These are phyloP conservation scores for Pinus albicaulis DNA, from an alignment of 75 land plant species.

Conservation along the genomic window DNA sequence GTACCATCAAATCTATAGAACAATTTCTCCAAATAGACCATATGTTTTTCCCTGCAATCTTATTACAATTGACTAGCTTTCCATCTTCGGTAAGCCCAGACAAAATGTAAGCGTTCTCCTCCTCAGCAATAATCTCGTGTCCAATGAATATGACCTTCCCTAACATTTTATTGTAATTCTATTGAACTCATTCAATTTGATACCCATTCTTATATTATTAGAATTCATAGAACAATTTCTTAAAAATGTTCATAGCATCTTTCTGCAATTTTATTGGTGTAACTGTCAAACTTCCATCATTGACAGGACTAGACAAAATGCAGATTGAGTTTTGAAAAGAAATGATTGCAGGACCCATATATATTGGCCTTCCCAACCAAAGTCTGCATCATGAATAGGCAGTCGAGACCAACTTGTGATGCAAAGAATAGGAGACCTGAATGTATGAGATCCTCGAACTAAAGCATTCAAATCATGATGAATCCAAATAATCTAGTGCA, in stretches of 20 bases:
- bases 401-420: conserved; percentile 62
- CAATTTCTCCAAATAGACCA: no score
- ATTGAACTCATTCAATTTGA: no score
- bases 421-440: conserved; percentile 56
- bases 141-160: no score
- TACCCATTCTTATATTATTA: background rate
- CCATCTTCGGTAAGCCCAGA: no score
- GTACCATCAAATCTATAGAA: no score
- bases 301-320: conserved; percentile 44
- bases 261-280: conserved; percentile 50
- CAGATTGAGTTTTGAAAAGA: conserved; percentile 50
- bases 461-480: conserved; percentile 47
- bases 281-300: conserved; percentile 59
- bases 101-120: no score
- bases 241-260: conserved; percentile 56
- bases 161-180: no score
- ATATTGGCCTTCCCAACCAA: conserved; percentile 74
- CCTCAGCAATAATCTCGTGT: no score
- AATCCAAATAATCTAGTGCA: conserved; percentile 42
- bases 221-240: conserved; percentile 33
- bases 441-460: conserved; percentile 54
- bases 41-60: no score
- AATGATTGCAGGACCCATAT: conserved; percentile 47
- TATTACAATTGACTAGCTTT: no score
- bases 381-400: conserved; percentile 69